Percentiles rank a stretch among this genome's conserved stretches.
phyloP scores from a whole-genome alignment of 495 filamentous ascomycete species.

The Lophiotrema nucula region DNA sequence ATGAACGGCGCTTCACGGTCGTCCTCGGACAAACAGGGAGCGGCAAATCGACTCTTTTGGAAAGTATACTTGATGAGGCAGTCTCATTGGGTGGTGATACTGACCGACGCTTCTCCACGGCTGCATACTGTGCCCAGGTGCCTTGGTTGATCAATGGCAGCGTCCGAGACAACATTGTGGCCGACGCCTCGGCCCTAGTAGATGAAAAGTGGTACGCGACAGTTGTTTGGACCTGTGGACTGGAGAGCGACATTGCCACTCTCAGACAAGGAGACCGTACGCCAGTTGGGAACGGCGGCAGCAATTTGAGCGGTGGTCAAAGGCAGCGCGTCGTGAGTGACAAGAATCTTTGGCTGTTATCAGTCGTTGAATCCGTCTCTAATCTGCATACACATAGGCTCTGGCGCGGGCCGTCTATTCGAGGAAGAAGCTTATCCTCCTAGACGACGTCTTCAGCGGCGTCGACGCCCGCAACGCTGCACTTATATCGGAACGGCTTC shows the following conservation, averaged over 20 bases:
- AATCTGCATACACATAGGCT: no score
- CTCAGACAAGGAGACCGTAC: conserved; percentile 26
- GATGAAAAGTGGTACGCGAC: conserved; percentile 15
- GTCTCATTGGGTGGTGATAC: conserved; percentile 6
- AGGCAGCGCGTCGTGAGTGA: conserved; percentile 28
- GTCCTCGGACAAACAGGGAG: no score
- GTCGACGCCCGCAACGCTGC: conserved; percentile 44
- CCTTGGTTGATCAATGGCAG: conserved; percentile 29
- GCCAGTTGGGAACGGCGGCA: conserved; percentile 23
- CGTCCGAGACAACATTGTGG: conserved; percentile 29
- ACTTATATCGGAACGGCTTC: conserved; percentile 41
- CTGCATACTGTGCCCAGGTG: conserved; percentile 26
- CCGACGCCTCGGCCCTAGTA: conserved; percentile 14
- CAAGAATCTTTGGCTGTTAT: no score
- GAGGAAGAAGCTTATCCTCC: conserved; percentile 34
- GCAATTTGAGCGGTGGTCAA: conserved; percentile 28
- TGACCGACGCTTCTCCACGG: background rate
- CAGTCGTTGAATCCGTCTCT: no score
- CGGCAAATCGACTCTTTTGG: no score
- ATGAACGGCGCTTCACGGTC: no score
- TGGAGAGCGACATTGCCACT: conserved; percentile 13
- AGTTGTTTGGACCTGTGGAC: conserved; percentile 22
- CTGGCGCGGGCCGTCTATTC: conserved; percentile 43
- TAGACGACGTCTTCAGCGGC: conserved; percentile 45
- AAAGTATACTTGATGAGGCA: no score